Percentiles rank a stretch among this genome's conserved stretches.
Evolutionary conservation across 163 green algal genomes (phyloP).

Genomic region (Chlorella variabilis): DNA sequence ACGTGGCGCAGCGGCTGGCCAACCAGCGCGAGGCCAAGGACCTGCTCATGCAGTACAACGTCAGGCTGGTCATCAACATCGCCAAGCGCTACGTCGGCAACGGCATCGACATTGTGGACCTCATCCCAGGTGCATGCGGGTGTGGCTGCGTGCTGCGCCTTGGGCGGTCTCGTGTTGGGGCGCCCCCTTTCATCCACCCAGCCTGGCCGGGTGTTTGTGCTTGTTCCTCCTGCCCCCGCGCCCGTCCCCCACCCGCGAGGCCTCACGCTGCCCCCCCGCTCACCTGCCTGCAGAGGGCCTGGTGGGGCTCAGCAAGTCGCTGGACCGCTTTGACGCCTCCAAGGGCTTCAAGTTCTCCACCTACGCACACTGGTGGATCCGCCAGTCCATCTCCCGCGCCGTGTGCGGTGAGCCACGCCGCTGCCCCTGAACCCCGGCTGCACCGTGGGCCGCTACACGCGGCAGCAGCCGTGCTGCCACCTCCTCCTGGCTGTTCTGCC

Average conservation of each 20-base stretch:
- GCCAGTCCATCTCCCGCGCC: constrained; percentile 74
- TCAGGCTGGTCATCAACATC: constrained; percentile 87
- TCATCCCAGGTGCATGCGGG: constrained; percentile 61
- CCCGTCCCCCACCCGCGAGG: background rate
- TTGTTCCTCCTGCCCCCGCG: too few species aligned
- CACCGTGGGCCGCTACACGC: too few species aligned
- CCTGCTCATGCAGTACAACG: constrained; percentile 54
- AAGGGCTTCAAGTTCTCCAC: constrained; percentile 97
- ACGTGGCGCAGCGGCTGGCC: constrained; percentile 18
- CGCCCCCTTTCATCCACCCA: too few species aligned
- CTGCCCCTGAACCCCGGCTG: background rate
- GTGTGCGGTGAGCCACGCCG: constrained; percentile 6
- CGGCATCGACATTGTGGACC: constrained; percentile 73
- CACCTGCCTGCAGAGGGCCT: constrained; percentile 73
- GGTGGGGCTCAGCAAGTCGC: constrained; percentile 79
- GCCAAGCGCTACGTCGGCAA: constrained; percentile 79
- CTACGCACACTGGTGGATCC: constrained; percentile 99
- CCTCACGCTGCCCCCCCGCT: too few species aligned
- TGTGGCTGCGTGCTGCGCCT: background rate
- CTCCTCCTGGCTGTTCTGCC: background rate
- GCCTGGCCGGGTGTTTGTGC: too few species aligned
- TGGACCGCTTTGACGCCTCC: constrained; percentile 92
- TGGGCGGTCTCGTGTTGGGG: too few species aligned
- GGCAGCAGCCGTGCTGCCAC: background rate
- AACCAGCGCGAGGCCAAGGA: constrained; percentile 40